A percentile compares a stretch with the other conserved stretches of the same genome.
phyloP scores from a whole-genome alignment of 2,329 filamentous ascomycete genomes.

The Ophiostoma ulmi region DNA sequence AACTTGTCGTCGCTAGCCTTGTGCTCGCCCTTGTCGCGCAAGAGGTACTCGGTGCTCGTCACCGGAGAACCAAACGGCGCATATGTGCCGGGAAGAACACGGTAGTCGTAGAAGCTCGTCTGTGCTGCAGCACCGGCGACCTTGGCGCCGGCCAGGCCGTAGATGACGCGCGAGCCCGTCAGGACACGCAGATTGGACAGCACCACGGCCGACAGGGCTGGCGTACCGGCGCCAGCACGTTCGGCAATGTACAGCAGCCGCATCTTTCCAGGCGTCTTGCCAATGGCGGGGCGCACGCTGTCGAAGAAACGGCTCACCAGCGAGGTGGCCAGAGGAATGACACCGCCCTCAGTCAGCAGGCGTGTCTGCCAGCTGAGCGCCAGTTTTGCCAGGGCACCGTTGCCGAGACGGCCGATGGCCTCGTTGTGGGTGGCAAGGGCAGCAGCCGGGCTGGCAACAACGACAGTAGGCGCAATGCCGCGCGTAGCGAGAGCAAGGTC shows the following conservation, averaged over 20 bases:
- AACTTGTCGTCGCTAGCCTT: constrained; percentile 60
- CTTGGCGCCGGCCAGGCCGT: constrained; percentile 73
- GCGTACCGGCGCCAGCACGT: constrained; percentile 56
- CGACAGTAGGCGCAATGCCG: constrained; percentile 72
- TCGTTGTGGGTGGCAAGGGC: constrained; percentile 63
- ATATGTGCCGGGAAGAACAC: constrained; percentile 38
- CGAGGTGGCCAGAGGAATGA: constrained; percentile 62
- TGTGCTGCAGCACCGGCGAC: constrained; percentile 90
- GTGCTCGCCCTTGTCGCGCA: constrained; percentile 57
- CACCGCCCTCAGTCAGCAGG: constrained; percentile 62
- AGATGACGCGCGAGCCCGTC: constrained; percentile 72
- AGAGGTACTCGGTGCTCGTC: constrained; percentile 70
- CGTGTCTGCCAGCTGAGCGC: constrained; percentile 69
- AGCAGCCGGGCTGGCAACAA: constrained; percentile 71
- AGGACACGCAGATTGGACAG: constrained; percentile 79
- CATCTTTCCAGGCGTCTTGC: constrained; percentile 63
- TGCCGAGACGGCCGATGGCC: constrained; percentile 49
- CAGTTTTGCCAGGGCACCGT: constrained; percentile 53
- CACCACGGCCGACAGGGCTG: constrained; percentile 61
- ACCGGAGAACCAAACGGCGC: constrained; percentile 79
- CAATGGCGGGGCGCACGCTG: constrained; percentile 53
- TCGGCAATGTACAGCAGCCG: constrained; percentile 78
- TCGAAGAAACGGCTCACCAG: constrained; percentile 59
- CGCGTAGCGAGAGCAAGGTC: constrained; percentile 69
- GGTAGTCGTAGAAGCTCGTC: constrained; percentile 50